Evolutionary conservation across 306 rosid species (phyloP), one percentile per base, ranked within the genome.

Genomic region (Erythrophleum fordii): DNA sequence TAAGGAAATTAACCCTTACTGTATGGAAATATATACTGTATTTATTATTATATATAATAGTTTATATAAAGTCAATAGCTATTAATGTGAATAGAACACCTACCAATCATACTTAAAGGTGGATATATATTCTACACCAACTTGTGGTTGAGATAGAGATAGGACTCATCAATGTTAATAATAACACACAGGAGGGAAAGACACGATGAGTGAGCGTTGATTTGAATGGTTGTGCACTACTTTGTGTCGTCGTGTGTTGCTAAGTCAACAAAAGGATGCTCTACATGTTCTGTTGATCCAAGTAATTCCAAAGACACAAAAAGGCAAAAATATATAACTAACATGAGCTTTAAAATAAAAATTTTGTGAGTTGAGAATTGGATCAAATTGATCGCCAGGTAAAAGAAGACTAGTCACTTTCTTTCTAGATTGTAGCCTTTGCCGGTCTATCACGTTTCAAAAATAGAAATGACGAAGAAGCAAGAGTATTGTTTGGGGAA

Each of bases 241-340:
- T 20, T 5, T 2, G 28, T 71, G 56, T 42, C 56, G 4, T 11
- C 5, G 25, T 70, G 48, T 52, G 39, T 37, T 3, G 61, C 35
- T 73, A 34, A 55, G 80, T 86, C 80, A 71, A 79, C n/a, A 76
- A 61, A 62, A 34, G 75, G 31, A 45, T 76, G 72, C 86, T 80
- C 55, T 44, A 7, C 22, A 18, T 6, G 20, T 20, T 26, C 3
- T 55, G 2, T 20, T 9, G 12, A 55, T 13, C 8, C 0, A 10
- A 22, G 14, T 8, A 2, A 20, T 8, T 22, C 7, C 26, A 35
- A 35, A 17, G 67, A 72, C 48, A 60, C 82, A 79, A 74, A 56
- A 75, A 69, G 75, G 20, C 20, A 1, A 48, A 2, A 44, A 61
- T 23, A n/a, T n/a, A 49, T 17, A 49, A 14, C 16, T 49, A 49